These are phyloP conservation scores for Candida caryicola DNA, from an alignment of 805 yeast species.

Conservation along the genomic window DNA sequence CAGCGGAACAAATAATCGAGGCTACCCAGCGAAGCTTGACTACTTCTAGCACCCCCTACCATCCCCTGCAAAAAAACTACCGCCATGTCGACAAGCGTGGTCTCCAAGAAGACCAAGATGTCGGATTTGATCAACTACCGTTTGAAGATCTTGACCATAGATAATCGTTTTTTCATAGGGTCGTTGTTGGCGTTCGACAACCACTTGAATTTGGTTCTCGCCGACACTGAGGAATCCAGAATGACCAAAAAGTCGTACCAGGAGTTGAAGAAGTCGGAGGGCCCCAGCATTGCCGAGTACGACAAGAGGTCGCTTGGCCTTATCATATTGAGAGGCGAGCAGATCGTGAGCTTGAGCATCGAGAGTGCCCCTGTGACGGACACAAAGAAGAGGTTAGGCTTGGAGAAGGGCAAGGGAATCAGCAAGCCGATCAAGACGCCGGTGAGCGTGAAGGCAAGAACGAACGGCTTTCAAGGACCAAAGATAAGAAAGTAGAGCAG, in stretches of 20 bases:
- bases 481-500: conserved; percentile 7
- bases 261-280: conserved; percentile 29
- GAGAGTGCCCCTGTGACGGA: conserved; percentile 59
- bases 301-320: conserved; percentile 80
- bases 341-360: conserved; percentile 66
- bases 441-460: conserved; percentile 23
- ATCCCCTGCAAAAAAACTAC: no score
- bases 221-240: conserved; percentile 82
- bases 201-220: conserved; percentile 80
- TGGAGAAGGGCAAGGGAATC: conserved; percentile 20
- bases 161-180: conserved; percentile 76
- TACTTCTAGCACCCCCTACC: no score
- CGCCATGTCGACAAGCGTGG: not conserved
- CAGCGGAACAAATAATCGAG: no score
- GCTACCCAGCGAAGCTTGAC: no score
- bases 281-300: conserved; percentile 35
- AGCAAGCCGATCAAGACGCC: conserved; percentile 37
- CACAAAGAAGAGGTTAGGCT: conserved; percentile 31
- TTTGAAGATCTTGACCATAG: conserved; percentile 71
- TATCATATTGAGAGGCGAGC: conserved; percentile 83
- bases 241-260: conserved; percentile 57
- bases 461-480: conserved; percentile 22
- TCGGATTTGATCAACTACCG: conserved; percentile 73
- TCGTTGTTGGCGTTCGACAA: conserved; percentile 84
- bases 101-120: conserved; percentile 36